Conservation (phyloP, 495 filamentous ascomycete genomes). For the Trichocladium antarcticum region DNA sequence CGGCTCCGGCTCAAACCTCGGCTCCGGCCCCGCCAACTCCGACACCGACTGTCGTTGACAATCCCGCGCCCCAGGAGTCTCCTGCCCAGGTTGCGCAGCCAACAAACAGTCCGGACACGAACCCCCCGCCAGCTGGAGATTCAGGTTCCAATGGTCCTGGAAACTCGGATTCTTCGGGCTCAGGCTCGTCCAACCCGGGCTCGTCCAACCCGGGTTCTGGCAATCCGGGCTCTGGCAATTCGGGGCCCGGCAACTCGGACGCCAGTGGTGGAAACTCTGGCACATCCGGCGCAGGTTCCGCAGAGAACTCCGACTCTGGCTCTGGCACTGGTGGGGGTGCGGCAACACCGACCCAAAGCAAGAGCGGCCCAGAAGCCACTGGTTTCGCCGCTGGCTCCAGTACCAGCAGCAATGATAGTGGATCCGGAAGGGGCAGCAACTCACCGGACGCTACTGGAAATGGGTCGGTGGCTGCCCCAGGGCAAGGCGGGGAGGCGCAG, state of each 20-base stretch:
- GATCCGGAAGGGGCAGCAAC: background rate
- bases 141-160: background rate
- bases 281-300: conserved; percentile 3
- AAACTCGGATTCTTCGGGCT: background rate
- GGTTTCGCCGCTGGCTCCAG: background rate
- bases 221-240: background rate
- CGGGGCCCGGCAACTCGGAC: background rate
- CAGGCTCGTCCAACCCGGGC: background rate
- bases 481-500: background rate
- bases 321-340: background rate
- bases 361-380: background rate
- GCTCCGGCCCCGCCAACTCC: background rate
- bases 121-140: background rate
- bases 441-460: background rate
- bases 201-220: background rate
- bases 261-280: background rate
- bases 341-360: background rate
- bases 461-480: background rate
- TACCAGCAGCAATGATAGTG: background rate
- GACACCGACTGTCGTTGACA: background rate
- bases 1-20: background rate
- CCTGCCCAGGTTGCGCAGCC: background rate
- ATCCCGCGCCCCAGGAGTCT: background rate
- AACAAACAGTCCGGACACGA: background rate
- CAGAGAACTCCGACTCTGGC: background rate